A percentile compares a stretch with the other conserved stretches of the same genome.
Evolutionary conservation across 2,329 filamentous ascomycete species (phyloP).

Genomic region (Cercospora sp.): DNA sequence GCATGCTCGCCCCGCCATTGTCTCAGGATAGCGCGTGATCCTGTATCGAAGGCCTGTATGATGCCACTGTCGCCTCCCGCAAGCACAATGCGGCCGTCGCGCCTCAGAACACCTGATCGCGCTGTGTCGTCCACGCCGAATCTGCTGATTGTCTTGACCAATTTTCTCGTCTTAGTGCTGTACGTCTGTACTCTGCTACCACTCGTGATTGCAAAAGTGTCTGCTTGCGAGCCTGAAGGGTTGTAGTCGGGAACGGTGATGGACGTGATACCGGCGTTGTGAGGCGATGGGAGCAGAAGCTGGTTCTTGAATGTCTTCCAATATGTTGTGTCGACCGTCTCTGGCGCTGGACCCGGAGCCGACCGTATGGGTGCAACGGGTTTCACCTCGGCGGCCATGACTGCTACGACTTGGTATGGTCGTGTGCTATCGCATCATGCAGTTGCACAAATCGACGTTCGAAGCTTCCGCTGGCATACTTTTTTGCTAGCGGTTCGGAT

Average conservation of each 20-base stretch:
- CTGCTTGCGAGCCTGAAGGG: slow-evolving; percentile 46
- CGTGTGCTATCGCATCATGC: slow-evolving; percentile 5
- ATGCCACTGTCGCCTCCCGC: slow-evolving; percentile 89
- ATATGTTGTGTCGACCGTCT: slow-evolving; percentile 91
- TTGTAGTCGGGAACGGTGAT: slow-evolving; percentile 57
- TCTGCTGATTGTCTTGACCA: slow-evolving; percentile 88
- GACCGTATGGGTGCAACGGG: slow-evolving; percentile 79
- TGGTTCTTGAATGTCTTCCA: slow-evolving; percentile 95
- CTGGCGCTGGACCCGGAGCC: slow-evolving; percentile 74
- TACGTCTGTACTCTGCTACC: slow-evolving; percentile 91
- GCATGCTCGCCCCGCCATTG: slow-evolving; percentile 67
- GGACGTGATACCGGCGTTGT: slow-evolving; percentile 84
- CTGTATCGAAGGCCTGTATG: slow-evolving; percentile 93
- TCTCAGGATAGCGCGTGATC: slow-evolving; percentile 85
- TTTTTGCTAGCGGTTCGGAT: slow-evolving; percentile 10
- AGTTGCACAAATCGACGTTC: neutral
- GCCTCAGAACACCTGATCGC: slow-evolving; percentile 82
- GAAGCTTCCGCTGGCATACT: slow-evolving; percentile 7
- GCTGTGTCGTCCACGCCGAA: slow-evolving; percentile 80
- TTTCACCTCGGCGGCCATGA: slow-evolving; percentile 83
- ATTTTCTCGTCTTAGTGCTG: slow-evolving; percentile 86
- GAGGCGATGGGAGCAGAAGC: slow-evolving; percentile 84
- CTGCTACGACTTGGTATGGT: neutral
- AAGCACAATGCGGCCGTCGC: slow-evolving; percentile 84
- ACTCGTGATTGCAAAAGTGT: slow-evolving; percentile 90